These are phyloP conservation scores for Scedosporium apiospermum DNA, from an alignment of 2,329 filamentous ascomycete genomes.

Conservation along the genomic window DNA sequence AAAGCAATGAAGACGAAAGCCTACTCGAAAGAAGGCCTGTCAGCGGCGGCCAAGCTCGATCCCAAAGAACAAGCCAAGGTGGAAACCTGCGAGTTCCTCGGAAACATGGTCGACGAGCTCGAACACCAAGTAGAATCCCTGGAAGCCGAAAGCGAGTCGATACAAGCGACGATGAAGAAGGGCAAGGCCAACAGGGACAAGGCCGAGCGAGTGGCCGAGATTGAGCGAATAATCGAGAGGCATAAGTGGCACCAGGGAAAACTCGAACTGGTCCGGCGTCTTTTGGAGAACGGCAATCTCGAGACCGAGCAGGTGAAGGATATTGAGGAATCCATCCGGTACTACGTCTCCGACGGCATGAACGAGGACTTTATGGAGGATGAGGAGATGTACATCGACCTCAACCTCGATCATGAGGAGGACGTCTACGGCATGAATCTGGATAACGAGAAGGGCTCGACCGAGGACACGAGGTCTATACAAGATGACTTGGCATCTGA, in stretches of 20 bases:
- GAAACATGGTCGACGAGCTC: conserved; percentile 80
- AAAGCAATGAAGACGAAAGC: conserved; percentile 99
- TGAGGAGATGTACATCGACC: conserved; percentile 89
- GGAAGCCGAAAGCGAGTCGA: conserved; percentile 78
- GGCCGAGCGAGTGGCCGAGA: conserved; percentile 77
- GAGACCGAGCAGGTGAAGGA: conserved; percentile 81
- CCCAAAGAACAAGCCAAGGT: conserved; percentile 95
- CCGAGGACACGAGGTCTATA: conserved; percentile 87
- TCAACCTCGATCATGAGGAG: conserved; percentile 88
- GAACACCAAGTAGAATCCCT: conserved; percentile 87
- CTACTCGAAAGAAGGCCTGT: conserved; percentile 95
- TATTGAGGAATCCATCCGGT: conserved; percentile 84
- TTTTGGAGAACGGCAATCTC: conserved; percentile 84
- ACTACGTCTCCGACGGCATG: conserved; percentile 87
- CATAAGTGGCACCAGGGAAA: conserved; percentile 97
- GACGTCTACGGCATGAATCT: conserved; percentile 70
- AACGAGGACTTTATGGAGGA: conserved; percentile 89
- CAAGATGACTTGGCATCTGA: conserved; percentile 68
- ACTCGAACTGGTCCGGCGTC: conserved; percentile 80
- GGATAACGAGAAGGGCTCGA: conserved; percentile 84
- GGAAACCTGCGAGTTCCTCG: conserved; percentile 79
- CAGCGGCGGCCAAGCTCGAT: conserved; percentile 84
- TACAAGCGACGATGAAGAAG: conserved; percentile 89
- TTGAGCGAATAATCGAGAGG: conserved; percentile 75
- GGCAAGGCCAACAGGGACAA: conserved; percentile 80